phyloP scores from a whole-genome alignment of 2,329 filamentous ascomycete genomes.

The Colletotrichum destructivum region DNA sequence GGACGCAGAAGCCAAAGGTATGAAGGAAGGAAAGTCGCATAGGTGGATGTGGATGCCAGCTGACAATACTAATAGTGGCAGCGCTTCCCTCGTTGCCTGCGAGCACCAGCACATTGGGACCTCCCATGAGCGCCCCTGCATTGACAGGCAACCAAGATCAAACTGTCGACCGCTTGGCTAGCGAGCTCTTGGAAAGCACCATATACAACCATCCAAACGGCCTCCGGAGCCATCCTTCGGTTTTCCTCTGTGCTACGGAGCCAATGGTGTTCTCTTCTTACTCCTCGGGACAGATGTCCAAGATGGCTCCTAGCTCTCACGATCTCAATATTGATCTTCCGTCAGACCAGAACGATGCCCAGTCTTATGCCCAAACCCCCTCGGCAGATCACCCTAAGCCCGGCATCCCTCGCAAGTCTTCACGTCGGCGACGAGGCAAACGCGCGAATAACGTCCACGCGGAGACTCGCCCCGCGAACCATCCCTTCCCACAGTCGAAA shows the following conservation, averaged over 20 bases:
- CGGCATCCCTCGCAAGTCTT: conserved; percentile 40
- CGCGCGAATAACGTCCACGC: conserved; percentile 4
- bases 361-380: neutral
- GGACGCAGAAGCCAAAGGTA: conserved; percentile 11
- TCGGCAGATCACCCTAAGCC: neutral
- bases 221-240: conserved; percentile 38
- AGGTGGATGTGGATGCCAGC: neutral
- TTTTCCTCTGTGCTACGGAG: conserved; percentile 16
- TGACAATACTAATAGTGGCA: conserved; percentile 17
- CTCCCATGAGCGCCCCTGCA: neutral
- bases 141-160: conserved; percentile 16
- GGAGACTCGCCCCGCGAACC: neutral
- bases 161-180: conserved; percentile 36
- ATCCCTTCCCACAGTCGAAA: conserved; percentile 28
- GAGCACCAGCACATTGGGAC: neutral
- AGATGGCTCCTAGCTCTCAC: neutral
- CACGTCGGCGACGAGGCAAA: conserved; percentile 24
- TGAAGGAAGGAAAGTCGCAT: neutral
- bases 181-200: conserved; percentile 35
- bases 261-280: conserved; percentile 6
- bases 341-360: neutral
- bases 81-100: conserved; percentile 16
- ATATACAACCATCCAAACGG: conserved; percentile 34
- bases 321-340: neutral
- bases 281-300: neutral